Base-by-base conservation (phyloP, 177 flowering plant species). In the Vitis hybrid region DNA sequence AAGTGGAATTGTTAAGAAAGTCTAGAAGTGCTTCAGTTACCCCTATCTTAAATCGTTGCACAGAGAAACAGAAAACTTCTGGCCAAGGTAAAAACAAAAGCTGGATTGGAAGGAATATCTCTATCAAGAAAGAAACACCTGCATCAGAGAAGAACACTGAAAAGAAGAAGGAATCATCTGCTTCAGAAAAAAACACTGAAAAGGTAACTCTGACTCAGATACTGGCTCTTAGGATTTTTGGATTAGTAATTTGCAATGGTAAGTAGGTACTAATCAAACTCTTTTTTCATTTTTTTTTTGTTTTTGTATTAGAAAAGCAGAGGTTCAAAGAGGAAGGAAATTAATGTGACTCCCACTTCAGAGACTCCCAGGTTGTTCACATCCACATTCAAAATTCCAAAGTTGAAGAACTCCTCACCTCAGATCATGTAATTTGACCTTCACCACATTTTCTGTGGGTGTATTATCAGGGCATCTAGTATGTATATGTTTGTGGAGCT, bases 371-470 rank as follows among this genome's bases (percentile, higher is more conserved):
- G 72, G 65, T 56, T 88, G 71, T 82, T 87, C 76, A 57, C 86
- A 18, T 74, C 89, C 22, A n/a, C 66, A 7, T 85, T 88, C 55
- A 88, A 72, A 75, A 83, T 83, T 50, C 92, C 87, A 11, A 82
- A 82, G 51, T 62, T 81, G 74, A 80, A 78, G 75, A 69, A 39
- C 45, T 39, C 49, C 33, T 29, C 73, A 5, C 45, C 81, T 70
- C 68, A 74, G 33, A 50, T 14, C 9, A 39, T 67, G 52, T 60
- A 51, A 68, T 60, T 50, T 67, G 69, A 75, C 53, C 33, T 26
- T 56, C 31, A 51, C 15, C 62, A 21, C 48, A 12, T 33, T 7
- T 57, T 18, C 26, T 29, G 2, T 29, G n/a, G 45, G 8, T 16
- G 16, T 57, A 16, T 19, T 18, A 14, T 10, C 48, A 18, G 59